Evolutionary conservation across 129 eudicot species (phyloP).

Genomic region (Glebionis coronaria): DNA sequence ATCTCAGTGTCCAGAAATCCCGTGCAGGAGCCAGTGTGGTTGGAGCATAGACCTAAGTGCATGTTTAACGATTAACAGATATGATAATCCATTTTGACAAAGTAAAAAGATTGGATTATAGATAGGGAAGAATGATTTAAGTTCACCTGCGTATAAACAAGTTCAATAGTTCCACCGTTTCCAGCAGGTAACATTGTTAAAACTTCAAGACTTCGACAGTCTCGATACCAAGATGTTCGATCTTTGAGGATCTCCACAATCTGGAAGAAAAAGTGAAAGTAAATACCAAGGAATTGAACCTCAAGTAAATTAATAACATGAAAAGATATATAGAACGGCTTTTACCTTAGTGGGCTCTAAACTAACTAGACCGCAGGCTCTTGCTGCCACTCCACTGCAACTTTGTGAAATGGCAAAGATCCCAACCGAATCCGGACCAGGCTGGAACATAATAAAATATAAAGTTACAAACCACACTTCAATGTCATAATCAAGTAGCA

Average conservation of each 20-base stretch:
- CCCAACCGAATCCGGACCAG: constrained; percentile 99
- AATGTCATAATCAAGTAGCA: too few species aligned
- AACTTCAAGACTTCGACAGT: constrained; percentile 91
- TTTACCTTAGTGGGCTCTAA: constrained; percentile 87
- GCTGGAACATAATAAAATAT: constrained; percentile 51
- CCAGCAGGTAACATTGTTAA: constrained; percentile 83
- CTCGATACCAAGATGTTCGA: constrained; percentile 96
- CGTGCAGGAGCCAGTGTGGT: constrained; percentile 97
- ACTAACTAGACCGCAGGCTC: constrained; percentile 97
- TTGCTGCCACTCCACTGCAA: constrained; percentile 97
- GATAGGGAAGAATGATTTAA: background rate
- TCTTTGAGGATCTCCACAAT: constrained; percentile 97
- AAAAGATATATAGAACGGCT: background rate
- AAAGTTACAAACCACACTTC: background rate
- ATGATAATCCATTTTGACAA: background rate
- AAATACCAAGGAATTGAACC: background rate
- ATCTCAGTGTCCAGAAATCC: constrained; percentile 96
- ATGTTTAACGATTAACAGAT: constrained; percentile 5
- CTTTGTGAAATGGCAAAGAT: constrained; percentile 93
- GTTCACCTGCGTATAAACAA: constrained; percentile 78
- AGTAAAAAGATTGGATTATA: background rate
- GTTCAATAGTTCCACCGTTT: constrained; percentile 95
- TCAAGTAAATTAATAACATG: background rate
- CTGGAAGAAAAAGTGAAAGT: constrained; percentile 30
- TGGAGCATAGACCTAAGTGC: constrained; percentile 81